Conservation (phyloP, 192 early-diverging fungal genomes). For the Martensiomyces pterosporus region DNA sequence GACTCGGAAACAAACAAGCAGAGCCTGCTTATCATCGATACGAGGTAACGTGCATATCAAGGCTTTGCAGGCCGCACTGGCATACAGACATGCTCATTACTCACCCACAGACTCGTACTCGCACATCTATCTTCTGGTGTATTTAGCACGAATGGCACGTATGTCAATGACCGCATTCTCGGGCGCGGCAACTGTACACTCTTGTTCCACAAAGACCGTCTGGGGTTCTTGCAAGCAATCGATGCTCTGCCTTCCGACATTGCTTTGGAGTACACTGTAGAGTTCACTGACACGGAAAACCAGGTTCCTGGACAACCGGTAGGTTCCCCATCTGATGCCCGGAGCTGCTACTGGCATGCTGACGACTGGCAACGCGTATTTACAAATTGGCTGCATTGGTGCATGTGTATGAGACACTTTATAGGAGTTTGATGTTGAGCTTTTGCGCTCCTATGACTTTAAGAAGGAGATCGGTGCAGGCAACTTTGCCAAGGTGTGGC, state of each 20-base stretch:
- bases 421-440: constrained; percentile 20
- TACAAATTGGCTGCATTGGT: neutral
- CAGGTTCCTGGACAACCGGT: constrained; percentile 10
- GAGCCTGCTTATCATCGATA: constrained; percentile 28
- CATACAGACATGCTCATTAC: too few species aligned
- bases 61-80: too few species aligned
- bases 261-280: constrained; percentile 44
- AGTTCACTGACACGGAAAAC: constrained; percentile 9
- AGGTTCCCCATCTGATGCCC: too few species aligned
- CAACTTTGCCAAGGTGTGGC: constrained; percentile 51
- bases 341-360: too few species aligned
- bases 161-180: constrained; percentile 36
- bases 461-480: constrained; percentile 47
- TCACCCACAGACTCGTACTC: too few species aligned
- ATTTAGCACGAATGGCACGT: constrained; percentile 50
- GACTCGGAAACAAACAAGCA: constrained; percentile 12
- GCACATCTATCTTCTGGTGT: too few species aligned
- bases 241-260: constrained; percentile 29
- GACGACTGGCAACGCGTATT: too few species aligned
- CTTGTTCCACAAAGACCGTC: constrained; percentile 39
- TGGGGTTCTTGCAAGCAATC: constrained; percentile 23
- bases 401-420: neutral
- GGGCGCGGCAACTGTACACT: constrained; percentile 45
- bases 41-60: constrained; percentile 22
- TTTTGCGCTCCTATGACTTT: constrained; percentile 43